Percentiles rank a stretch among this genome's conserved stretches.
Conservation (phyloP, 805 yeast species). For the Torulaspora maleeae region DNA sequence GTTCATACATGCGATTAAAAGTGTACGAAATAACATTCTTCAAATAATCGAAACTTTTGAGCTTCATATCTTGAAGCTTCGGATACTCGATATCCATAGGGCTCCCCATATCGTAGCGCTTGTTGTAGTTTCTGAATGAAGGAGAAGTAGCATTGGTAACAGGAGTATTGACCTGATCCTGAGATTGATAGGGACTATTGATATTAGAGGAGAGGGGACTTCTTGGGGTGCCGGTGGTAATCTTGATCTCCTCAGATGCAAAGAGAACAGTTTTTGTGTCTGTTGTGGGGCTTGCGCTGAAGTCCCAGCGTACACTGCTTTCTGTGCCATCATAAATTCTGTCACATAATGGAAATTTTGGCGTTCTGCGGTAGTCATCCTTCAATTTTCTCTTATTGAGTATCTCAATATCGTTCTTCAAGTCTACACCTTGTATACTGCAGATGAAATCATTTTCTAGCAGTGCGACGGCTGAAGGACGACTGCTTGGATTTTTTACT, state of each 20-base stretch:
- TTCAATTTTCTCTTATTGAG: conserved; percentile 31
- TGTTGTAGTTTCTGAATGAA: conserved; percentile 20
- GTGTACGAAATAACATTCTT: conserved; percentile 44
- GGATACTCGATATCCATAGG: conserved; percentile 21
- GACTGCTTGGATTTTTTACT: conserved; percentile 54
- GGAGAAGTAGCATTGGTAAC: conserved; percentile 23
- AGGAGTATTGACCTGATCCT: conserved; percentile 14
- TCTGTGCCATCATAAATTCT: conserved; percentile 25
- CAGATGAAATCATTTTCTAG: conserved; percentile 51
- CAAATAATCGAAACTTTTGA: conserved; percentile 35
- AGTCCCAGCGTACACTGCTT: conserved; percentile 12
- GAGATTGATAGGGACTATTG: conserved; percentile 13
- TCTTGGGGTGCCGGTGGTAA: conserved; percentile 9
- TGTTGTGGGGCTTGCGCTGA: conserved; percentile 2
- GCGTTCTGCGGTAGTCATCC: conserved; percentile 29
- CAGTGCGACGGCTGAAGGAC: conserved; percentile 60
- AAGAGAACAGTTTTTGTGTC: background rate
- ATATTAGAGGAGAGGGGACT: conserved; percentile 19
- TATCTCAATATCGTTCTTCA: conserved; percentile 40
- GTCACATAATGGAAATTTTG: conserved; percentile 38
- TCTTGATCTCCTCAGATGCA: conserved; percentile 3
- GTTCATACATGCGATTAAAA: conserved; percentile 43
- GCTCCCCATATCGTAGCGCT: conserved; percentile 18
- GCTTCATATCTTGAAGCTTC: conserved; percentile 15
- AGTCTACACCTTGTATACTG: conserved; percentile 35